phyloP scores from a whole-genome alignment of 2,329 filamentous ascomycete species.

The Xylariales sp. region DNA sequence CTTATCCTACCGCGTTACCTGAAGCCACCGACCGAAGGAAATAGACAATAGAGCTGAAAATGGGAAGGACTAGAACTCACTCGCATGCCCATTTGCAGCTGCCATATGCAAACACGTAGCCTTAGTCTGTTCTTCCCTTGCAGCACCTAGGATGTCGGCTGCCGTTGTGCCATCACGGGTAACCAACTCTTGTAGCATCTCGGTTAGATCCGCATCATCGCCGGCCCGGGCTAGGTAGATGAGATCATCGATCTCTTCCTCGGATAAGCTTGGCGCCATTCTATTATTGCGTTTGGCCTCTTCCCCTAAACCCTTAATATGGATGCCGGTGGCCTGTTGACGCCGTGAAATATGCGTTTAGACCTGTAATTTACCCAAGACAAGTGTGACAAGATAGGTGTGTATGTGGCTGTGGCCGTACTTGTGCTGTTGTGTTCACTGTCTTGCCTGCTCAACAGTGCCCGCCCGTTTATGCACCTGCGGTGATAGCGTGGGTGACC shows the following conservation, averaged over 20 bases:
- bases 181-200: slow-evolving; percentile 68
- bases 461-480: slow-evolving; percentile 20
- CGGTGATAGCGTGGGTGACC: slow-evolving; percentile 15
- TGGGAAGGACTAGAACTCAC: slow-evolving; percentile 59
- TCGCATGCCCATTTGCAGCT: slow-evolving; percentile 86
- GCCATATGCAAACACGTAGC: slow-evolving; percentile 93
- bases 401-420: slow-evolving; percentile 9
- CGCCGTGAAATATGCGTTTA: slow-evolving; percentile 4
- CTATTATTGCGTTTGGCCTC: slow-evolving; percentile 3
- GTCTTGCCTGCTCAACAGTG: slow-evolving; percentile 2
- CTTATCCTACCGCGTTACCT: neutral
- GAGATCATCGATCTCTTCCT: slow-evolving; percentile 90
- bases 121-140: slow-evolving; percentile 79
- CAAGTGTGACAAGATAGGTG: neutral
- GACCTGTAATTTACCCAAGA: neutral
- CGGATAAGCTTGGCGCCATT: slow-evolving; percentile 69
- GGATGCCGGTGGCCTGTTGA: neutral
- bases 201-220: slow-evolving; percentile 76
- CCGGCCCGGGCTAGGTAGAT: slow-evolving; percentile 86
- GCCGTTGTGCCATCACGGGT: slow-evolving; percentile 69
- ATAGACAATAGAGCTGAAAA: neutral
- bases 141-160: slow-evolving; percentile 74
- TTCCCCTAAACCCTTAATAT: neutral
- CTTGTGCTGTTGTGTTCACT: slow-evolving; percentile 15
- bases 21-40: neutral